phyloP scores from a whole-genome alignment of 768 basidiomycete genomes.

The Russula vinacea region DNA sequence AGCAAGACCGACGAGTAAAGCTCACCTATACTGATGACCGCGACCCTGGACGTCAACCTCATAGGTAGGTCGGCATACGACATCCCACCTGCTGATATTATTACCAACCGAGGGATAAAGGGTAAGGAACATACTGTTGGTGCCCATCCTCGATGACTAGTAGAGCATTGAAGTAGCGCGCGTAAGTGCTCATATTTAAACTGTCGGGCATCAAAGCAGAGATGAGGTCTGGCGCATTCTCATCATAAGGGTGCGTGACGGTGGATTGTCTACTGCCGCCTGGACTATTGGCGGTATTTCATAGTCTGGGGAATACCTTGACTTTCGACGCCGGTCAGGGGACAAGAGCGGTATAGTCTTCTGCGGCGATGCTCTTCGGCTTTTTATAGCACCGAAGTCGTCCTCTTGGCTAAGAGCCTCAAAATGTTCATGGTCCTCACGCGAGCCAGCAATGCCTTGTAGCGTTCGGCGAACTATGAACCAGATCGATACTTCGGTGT shows the following conservation, averaged over 20 bases:
- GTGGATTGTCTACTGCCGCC: background rate
- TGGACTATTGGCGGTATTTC: conserved; percentile 14
- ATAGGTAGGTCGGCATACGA: background rate
- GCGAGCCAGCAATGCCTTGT: conserved; percentile 17
- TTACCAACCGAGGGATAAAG: conserved; percentile 19
- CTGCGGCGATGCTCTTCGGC: background rate
- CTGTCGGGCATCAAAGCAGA: background rate
- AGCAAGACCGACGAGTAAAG: background rate
- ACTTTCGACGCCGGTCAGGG: background rate
- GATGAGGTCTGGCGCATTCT: conserved; percentile 1
- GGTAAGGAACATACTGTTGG: conserved; percentile 47
- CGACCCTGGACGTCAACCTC: background rate
- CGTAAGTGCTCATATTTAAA: conserved; percentile 16
- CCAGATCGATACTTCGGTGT: background rate
- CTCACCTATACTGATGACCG: background rate
- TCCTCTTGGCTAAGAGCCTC: background rate
- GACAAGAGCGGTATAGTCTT: background rate
- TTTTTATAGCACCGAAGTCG: too few relatives aligned
- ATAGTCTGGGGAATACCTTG: conserved; percentile 13
- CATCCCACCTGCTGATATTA: conserved; percentile 35
- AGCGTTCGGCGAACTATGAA: conserved; percentile 6
- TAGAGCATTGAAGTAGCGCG: conserved; percentile 15
- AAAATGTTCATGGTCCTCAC: conserved; percentile 11
- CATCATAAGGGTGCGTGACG: background rate
- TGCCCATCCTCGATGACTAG: conserved; percentile 36